These are phyloP conservation scores for Neostapfia colusana DNA, from an alignment of 176 grass and related monocot genomes.

Conservation along the genomic window DNA sequence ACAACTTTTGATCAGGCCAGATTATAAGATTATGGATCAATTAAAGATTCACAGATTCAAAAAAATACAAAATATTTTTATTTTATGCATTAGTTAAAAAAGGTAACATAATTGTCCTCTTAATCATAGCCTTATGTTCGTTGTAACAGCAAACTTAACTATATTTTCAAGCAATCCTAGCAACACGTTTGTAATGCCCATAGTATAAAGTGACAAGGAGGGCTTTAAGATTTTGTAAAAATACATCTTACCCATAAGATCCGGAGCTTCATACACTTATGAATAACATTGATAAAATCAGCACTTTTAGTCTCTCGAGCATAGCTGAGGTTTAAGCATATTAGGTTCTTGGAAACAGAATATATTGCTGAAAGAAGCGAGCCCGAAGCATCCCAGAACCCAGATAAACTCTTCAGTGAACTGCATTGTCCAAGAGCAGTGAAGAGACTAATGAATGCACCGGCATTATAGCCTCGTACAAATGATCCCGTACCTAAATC, in stretches of 20 bases:
- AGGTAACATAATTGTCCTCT: background rate
- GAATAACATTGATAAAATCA: slow-evolving; percentile 55
- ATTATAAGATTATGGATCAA: background rate
- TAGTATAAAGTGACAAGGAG: slow-evolving; percentile 21
- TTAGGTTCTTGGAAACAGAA: slow-evolving; percentile 52
- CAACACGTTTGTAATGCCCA: background rate
- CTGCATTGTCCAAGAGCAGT: slow-evolving; percentile 44
- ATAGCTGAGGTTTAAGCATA: slow-evolving; percentile 66
- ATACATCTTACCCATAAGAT: slow-evolving; percentile 58
- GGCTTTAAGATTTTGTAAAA: slow-evolving; percentile 1
- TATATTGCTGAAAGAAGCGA: slow-evolving; percentile 30
- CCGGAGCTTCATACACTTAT: slow-evolving; percentile 52
- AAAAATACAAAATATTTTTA: background rate
- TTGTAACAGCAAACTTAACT: background rate
- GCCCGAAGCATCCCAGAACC: slow-evolving; percentile 60
- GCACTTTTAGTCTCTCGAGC: slow-evolving; percentile 36
- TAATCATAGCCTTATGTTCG: background rate
- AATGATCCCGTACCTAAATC: slow-evolving; percentile 72
- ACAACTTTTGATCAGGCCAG: background rate
- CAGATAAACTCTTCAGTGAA: slow-evolving; percentile 65
- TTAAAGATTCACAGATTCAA: background rate
- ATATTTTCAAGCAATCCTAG: background rate
- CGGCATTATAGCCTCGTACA: slow-evolving; percentile 37
- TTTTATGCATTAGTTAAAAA: background rate
- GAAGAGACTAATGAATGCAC: slow-evolving; percentile 32